A percentile compares a stretch with the other conserved stretches of the same genome.
Evolutionary conservation across 192 early-diverging fungal species (phyloP).

Genomic region (Rhizophagus clarus): DNA sequence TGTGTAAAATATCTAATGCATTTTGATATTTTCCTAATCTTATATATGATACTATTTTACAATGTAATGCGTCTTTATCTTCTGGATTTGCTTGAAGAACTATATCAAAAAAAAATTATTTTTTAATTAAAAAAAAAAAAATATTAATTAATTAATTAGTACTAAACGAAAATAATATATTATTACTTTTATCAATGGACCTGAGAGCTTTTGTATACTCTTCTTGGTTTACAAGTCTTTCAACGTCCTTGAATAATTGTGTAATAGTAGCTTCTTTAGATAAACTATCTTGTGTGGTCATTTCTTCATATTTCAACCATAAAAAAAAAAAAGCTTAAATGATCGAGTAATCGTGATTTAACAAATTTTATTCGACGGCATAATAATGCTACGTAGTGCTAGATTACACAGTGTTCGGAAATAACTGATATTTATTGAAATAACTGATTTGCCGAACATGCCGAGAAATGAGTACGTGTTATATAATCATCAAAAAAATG

Average conservation of each 20-base stretch:
- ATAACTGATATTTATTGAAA: too few relatives aligned
- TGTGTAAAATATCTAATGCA: conserved; percentile 47
- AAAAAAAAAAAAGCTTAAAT: too few relatives aligned
- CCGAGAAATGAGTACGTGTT: too few relatives aligned
- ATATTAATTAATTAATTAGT: neutral
- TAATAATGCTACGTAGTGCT: too few relatives aligned
- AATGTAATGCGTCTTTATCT: conserved; percentile 55
- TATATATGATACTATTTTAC: conserved; percentile 60
- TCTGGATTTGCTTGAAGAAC: conserved; percentile 49
- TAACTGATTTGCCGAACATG: too few relatives aligned
- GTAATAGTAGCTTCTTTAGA: conserved; percentile 36
- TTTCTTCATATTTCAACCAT: neutral
- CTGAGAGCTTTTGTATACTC: conserved; percentile 58
- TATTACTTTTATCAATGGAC: conserved; percentile 56
- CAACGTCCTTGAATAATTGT: conserved; percentile 58
- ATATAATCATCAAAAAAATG: too few relatives aligned
- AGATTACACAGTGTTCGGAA: too few relatives aligned
- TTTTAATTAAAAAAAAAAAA: too few relatives aligned
- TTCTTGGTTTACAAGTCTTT: conserved; percentile 48
- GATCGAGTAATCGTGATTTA: too few relatives aligned
- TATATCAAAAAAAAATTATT: neutral
- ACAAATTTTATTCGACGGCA: too few relatives aligned
- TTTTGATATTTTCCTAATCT: conserved; percentile 59
- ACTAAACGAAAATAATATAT: neutral
- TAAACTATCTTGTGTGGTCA: neutral